Conservation (phyloP, 2,329 filamentous ascomycete genomes). For the Fusarium fujikuroi region DNA sequence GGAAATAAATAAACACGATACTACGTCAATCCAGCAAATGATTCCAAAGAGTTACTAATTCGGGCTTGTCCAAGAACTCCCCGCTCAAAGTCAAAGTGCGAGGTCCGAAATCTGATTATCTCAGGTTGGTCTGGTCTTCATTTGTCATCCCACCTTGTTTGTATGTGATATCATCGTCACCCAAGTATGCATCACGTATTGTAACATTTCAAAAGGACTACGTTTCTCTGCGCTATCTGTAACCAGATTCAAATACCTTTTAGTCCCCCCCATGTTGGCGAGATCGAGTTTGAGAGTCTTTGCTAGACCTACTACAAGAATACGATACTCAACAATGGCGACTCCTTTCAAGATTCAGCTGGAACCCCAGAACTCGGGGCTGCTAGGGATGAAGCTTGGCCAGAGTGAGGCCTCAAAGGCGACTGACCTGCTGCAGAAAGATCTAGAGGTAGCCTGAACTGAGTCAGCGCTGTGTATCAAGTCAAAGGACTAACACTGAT, state of each 20-base stretch:
- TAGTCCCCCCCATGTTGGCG: conserved; percentile 24
- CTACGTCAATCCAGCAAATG: conserved; percentile 10
- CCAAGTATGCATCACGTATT: neutral
- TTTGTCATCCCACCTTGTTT: conserved; percentile 26
- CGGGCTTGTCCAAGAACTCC: neutral
- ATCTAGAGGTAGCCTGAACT: conserved; percentile 65
- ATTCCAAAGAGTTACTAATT: conserved; percentile 3
- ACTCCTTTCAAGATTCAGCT: conserved; percentile 61
- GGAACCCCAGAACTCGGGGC: conserved; percentile 59
- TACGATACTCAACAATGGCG: conserved; percentile 51
- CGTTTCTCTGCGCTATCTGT: neutral
- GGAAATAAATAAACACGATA: neutral
- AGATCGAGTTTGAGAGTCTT: conserved; percentile 20
- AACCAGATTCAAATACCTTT: neutral
- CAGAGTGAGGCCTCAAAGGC: conserved; percentile 70
- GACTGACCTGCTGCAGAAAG: conserved; percentile 77
- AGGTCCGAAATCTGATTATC: neutral
- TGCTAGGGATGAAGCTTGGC: conserved; percentile 60
- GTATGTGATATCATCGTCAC: conserved; percentile 19
- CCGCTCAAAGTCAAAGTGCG: neutral
- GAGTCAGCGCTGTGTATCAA: neutral
- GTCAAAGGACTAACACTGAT: neutral
- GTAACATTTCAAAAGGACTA: neutral
- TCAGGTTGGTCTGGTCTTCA: neutral
- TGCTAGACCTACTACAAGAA: conserved; percentile 10